phyloP scores from a whole-genome alignment of 192 early-diverging fungal genomes.

The Anaeromyces robustus region DNA sequence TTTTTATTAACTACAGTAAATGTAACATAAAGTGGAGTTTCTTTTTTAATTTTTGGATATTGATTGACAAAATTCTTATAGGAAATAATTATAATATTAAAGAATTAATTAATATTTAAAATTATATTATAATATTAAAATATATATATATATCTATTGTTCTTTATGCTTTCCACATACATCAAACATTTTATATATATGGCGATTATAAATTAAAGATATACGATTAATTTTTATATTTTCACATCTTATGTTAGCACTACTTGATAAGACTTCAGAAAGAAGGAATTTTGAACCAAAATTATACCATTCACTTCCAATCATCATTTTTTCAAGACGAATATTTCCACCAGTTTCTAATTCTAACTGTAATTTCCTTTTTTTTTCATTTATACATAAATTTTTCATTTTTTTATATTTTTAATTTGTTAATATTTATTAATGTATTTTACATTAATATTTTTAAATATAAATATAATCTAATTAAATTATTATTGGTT shows the following conservation, averaged over 20 bases:
- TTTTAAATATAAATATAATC: no score
- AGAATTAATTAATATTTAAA: no score
- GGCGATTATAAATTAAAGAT: not conserved
- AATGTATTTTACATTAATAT: no score
- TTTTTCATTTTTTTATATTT: no score
- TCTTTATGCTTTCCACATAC: not conserved
- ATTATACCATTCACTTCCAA: not conserved
- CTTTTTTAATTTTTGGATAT: not conserved
- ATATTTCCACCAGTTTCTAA: slow-evolving; percentile 47
- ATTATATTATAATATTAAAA: no score
- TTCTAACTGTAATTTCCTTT: slow-evolving; percentile 31
- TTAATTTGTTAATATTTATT: no score
- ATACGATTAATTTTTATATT: not conserved
- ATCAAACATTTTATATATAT: not conserved
- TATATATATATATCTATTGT: no score
- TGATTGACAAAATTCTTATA: not conserved
- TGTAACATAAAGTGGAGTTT: not conserved
- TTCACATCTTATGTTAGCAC: not conserved
- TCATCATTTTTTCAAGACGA: slow-evolving; percentile 27
- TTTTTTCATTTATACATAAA: no score
- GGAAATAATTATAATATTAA: no score
- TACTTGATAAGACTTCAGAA: not conserved
- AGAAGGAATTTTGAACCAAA: not conserved
- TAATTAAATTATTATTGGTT: no score
- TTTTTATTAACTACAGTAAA: not conserved